Evolutionary conservation across 2,329 filamentous ascomycete genomes (phyloP).

Genomic region (Neonectria hederae): DNA sequence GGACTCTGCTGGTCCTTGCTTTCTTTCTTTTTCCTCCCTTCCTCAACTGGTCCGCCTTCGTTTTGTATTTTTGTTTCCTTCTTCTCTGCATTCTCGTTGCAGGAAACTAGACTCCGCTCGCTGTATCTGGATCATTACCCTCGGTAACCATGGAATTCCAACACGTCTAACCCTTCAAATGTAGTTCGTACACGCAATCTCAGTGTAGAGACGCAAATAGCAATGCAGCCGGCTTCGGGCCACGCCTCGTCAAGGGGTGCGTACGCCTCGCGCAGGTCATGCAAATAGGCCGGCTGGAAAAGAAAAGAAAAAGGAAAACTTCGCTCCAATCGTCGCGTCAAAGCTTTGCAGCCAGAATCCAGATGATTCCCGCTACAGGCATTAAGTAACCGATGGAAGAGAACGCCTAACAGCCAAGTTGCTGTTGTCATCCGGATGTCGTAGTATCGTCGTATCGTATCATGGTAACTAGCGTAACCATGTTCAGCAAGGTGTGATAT

Average conservation of each 20-base stretch:
- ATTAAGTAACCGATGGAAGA: slow-evolving; percentile 33
- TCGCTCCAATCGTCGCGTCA: slow-evolving; percentile 26
- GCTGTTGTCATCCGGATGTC: slow-evolving; percentile 39
- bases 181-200: slow-evolving; percentile 46
- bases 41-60: slow-evolving; percentile 20
- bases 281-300: slow-evolving; percentile 22
- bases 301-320: slow-evolving; percentile 7
- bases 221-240: slow-evolving; percentile 22
- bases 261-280: slow-evolving; percentile 4
- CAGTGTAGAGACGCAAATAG: slow-evolving; percentile 39
- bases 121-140: slow-evolving; percentile 39
- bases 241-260: slow-evolving; percentile 17
- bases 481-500: slow-evolving; percentile 32
- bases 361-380: slow-evolving; percentile 25
- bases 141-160: slow-evolving; percentile 41
- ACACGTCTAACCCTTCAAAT: slow-evolving; percentile 43
- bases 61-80: slow-evolving; percentile 25
- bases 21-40: neutral
- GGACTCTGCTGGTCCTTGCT: slow-evolving; percentile 11
- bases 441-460: slow-evolving; percentile 43
- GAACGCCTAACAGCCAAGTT: slow-evolving; percentile 37
- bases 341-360: slow-evolving; percentile 22
- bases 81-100: slow-evolving; percentile 30
- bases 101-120: slow-evolving; percentile 34
- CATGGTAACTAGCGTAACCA: slow-evolving; percentile 36